Base-by-base conservation (phyloP, 2,329 filamentous ascomycete genomes). In the Penicillium sp. region DNA sequence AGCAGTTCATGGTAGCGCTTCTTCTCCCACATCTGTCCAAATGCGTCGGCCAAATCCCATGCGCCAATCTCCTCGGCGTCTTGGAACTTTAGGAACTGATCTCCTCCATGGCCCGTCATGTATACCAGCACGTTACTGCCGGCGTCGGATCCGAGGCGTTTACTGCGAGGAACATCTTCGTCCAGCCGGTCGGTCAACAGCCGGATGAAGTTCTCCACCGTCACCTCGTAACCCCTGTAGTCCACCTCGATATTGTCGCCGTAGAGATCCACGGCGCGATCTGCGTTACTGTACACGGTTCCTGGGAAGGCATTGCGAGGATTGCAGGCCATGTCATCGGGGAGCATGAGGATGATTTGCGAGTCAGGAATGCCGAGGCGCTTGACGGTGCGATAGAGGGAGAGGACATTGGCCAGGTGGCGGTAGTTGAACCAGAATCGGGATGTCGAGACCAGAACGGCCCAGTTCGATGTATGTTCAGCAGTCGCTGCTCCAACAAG, bases 391-490 rank as follows among this genome's bases (percentile, higher is more conserved):
- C 95, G 91, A 80, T 99, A 99, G 64, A 99, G 88, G 60, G 94
- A 97, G 62, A 99, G 87, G 17, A 96, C 95, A 80, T 99, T 99
- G 76, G 95, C 93, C 54, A 99, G 89, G 77, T 99, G 95, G 59
- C 95, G 90, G 79, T 99, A 99, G 81, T 99, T 99, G 87, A 99
- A 99, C 95, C 95, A 99, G 84, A 99, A 99, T 55, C 95, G 90
- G 55, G 95, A 99, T 5, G 95, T 99, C 66, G 91, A 95, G 60
- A 99, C 95, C n/a, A 99, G 88, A 63, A 99, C 95, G 10, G 95
- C 95, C 95, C 95, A 99, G 79, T 99, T 99, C 74, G 92, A 97
- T 15, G 95, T 99, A 79, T 99, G 95, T 57, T 78, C 76, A 10
- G 75, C 70, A 22, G 60, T 60, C 3, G 60, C 70, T 38, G 58